phyloP scores from a whole-genome alignment of 2,329 filamentous ascomycete genomes.

The Amesomyces nigricolor region DNA sequence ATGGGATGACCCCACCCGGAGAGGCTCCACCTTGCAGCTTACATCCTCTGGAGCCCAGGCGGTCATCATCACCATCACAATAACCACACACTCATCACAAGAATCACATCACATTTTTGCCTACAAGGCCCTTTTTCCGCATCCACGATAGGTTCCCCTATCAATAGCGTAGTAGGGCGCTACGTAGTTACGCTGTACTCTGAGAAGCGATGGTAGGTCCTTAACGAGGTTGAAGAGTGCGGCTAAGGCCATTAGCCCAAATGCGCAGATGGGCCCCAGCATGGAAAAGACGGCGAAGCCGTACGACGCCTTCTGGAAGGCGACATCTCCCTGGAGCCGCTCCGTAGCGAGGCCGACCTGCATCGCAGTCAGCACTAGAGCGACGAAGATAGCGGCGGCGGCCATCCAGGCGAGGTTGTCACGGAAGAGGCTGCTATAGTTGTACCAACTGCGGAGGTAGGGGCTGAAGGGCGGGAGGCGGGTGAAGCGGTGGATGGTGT shows the following conservation, averaged over 20 bases:
- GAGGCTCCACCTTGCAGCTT: no score
- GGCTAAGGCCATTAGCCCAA: slow-evolving; percentile 9
- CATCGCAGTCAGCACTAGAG: slow-evolving; percentile 40
- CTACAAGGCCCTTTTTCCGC: no score
- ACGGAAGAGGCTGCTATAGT: slow-evolving; percentile 30
- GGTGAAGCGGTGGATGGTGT: slow-evolving; percentile 19
- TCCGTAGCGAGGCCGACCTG: slow-evolving; percentile 37
- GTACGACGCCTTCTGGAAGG: slow-evolving; percentile 36
- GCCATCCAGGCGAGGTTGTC: slow-evolving; percentile 36
- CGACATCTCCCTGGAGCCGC: slow-evolving; percentile 22
- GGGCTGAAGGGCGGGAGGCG: slow-evolving; percentile 9
- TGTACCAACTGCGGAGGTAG: slow-evolving; percentile 14
- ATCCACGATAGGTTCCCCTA: no score
- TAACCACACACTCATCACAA: no score
- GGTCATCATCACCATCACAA: no score
- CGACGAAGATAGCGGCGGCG: slow-evolving; percentile 34
- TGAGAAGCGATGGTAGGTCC: slow-evolving; percentile 30
- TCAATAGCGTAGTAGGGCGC: no score
- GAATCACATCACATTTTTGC: no score
- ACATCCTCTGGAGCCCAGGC: no score
- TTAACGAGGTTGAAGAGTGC: slow-evolving; percentile 15
- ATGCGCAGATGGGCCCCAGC: slow-evolving; percentile 14
- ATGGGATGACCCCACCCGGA: no score
- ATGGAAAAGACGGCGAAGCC: slow-evolving; percentile 32
- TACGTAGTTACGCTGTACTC: not conserved